These are phyloP conservation scores for Thamnidium elegans DNA, from an alignment of 192 early-diverging fungal genomes.

Conservation along the genomic window DNA sequence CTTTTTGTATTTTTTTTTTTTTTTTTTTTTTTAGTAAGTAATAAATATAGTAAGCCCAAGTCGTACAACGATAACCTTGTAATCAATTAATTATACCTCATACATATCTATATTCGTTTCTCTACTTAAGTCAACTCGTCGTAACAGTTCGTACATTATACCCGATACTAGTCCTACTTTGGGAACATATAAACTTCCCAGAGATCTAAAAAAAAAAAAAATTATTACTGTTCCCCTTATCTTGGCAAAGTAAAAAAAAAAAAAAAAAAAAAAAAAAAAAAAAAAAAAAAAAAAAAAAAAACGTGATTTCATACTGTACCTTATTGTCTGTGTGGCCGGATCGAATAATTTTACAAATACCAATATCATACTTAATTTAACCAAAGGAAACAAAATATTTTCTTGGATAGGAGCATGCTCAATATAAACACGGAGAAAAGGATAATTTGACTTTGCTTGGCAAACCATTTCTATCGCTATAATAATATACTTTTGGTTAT, in stretches of 20 bases:
- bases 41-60: no score
- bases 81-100: background rate
- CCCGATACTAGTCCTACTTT: no score
- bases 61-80: background rate
- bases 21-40: no score
- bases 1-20: no score
- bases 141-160: no score
- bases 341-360: conserved; percentile 90
- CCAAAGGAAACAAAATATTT: conserved; percentile 24
- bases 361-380: conserved; percentile 42
- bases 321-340: conserved; percentile 51
- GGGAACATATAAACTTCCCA: no score
- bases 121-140: no score
- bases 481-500: background rate
- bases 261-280: no score
- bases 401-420: conserved; percentile 26
- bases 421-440: conserved; percentile 51
- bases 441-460: conserved; percentile 18
- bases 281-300: conserved; percentile 34
- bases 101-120: background rate
- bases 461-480: conserved; percentile 25
- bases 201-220: conserved; percentile 60
- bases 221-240: conserved; percentile 48
- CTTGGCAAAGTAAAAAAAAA: no score
- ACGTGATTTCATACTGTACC: background rate